Conservation (phyloP, 768 basidiomycete species). For the Phaeotremella skinneri region DNA sequence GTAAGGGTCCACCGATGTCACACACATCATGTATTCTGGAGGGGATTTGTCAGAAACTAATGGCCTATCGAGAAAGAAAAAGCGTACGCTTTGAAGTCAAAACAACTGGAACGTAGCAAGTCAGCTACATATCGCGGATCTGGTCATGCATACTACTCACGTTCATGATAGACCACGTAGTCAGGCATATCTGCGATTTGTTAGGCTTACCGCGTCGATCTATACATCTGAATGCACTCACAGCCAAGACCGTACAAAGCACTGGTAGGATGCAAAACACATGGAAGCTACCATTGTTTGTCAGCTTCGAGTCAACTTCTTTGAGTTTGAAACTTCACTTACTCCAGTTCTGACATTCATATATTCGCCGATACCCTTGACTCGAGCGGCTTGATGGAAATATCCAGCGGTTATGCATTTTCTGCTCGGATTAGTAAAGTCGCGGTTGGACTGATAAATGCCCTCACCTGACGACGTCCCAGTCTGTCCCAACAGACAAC, state of each 20-base stretch:
- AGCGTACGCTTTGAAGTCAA: slow-evolving; percentile 71
- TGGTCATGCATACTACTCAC: slow-evolving; percentile 28
- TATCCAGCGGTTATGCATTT: slow-evolving; percentile 97
- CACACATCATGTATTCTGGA: slow-evolving; percentile 88
- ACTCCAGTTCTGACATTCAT: slow-evolving; percentile 87
- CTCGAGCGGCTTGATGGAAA: slow-evolving; percentile 97
- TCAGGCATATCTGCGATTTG: slow-evolving; percentile 74
- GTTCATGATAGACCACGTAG: slow-evolving; percentile 94
- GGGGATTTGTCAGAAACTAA: slow-evolving; percentile 24
- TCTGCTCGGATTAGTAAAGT: slow-evolving; percentile 53
- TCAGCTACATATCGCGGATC: slow-evolving; percentile 17
- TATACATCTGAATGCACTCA: slow-evolving; percentile 47
- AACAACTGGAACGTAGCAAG: slow-evolving; percentile 57
- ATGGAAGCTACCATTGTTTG: slow-evolving; percentile 60
- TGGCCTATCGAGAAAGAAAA: not conserved
- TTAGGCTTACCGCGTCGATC: slow-evolving; percentile 22
- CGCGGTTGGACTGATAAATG: not conserved
- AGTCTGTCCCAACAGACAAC: slow-evolving; percentile 88
- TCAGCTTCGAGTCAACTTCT: not conserved
- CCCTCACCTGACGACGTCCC: slow-evolving; percentile 73
- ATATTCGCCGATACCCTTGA: slow-evolving; percentile 98
- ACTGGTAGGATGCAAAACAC: slow-evolving; percentile 93
- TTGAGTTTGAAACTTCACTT: slow-evolving; percentile 13
- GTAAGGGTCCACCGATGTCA: slow-evolving; percentile 95
- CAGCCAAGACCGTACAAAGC: slow-evolving; percentile 95